Evolutionary conservation across 2,329 filamentous ascomycete genomes (phyloP).

Genomic region (Didymella keratinophila): DNA sequence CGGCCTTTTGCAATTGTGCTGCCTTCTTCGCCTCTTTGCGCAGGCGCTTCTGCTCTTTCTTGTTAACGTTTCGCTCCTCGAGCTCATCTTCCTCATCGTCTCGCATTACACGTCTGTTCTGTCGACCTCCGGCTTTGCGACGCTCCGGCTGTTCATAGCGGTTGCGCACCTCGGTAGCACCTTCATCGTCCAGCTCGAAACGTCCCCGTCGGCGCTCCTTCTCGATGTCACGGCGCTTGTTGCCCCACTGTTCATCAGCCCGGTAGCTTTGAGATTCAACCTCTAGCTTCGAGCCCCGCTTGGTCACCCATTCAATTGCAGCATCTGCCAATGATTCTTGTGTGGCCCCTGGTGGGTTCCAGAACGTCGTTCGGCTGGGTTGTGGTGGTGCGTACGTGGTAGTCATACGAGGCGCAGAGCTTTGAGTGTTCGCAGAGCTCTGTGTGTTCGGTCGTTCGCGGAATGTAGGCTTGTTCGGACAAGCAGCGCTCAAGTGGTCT

Average conservation of each 20-base stretch:
- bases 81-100: slow-evolving; percentile 40
- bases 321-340: slow-evolving; percentile 37
- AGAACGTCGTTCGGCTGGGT: slow-evolving; percentile 10
- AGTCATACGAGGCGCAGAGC: slow-evolving; percentile 9
- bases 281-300: slow-evolving; percentile 24
- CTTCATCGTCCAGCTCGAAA: slow-evolving; percentile 37
- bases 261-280: slow-evolving; percentile 22
- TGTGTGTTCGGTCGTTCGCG: slow-evolving; percentile 23
- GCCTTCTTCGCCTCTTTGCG: slow-evolving; percentile 48
- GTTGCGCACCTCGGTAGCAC: slow-evolving; percentile 30
- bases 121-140: slow-evolving; percentile 27
- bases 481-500: slow-evolving; percentile 36
- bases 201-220: slow-evolving; percentile 35
- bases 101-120: slow-evolving; percentile 33
- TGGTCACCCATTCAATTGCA: slow-evolving; percentile 39
- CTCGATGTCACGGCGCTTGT: slow-evolving; percentile 29
- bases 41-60: slow-evolving; percentile 43
- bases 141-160: slow-evolving; percentile 44
- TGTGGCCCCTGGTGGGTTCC: not conserved
- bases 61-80: slow-evolving; percentile 32
- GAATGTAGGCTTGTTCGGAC: slow-evolving; percentile 38
- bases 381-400: slow-evolving; percentile 24
- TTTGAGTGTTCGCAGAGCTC: slow-evolving; percentile 10
- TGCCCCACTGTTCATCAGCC: slow-evolving; percentile 25
- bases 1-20: slow-evolving; percentile 37